A percentile compares a stretch with the other conserved stretches of the same genome.
phyloP scores from a whole-genome alignment of 257 asterid species.

The Nicotiana noctiflora region DNA sequence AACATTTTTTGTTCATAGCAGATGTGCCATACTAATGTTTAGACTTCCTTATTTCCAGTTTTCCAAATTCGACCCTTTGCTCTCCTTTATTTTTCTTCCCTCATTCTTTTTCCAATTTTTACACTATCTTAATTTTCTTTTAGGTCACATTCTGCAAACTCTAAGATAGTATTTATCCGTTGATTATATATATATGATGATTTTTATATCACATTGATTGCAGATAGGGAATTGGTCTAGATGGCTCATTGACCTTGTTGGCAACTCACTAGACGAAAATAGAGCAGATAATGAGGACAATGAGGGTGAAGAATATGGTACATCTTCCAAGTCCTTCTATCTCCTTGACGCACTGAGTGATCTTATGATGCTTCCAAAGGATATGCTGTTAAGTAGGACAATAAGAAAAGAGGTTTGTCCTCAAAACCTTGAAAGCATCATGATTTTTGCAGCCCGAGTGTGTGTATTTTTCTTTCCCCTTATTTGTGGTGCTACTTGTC shows the following conservation, averaged over 20 bases:
- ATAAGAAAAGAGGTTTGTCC: constrained; percentile 66
- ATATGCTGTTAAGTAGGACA: constrained; percentile 64
- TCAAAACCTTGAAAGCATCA: not conserved
- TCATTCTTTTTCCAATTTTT: not conserved
- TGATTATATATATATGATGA: not conserved
- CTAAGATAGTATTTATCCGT: not conserved
- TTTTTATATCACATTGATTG: constrained; percentile 7
- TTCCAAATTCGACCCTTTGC: not conserved
- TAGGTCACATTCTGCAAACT: not conserved
- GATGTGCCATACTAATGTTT: not conserved
- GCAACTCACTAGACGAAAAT: constrained; percentile 26
- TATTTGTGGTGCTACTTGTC: not conserved
- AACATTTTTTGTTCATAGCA: not conserved
- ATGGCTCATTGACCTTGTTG: constrained; percentile 71
- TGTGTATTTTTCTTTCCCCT: not conserved
- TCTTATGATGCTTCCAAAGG: constrained; percentile 88
- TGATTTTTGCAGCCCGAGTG: not conserved
- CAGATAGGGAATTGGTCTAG: constrained; percentile 91
- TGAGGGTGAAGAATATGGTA: constrained; percentile 44
- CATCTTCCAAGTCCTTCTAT: constrained; percentile 55
- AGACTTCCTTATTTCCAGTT: not conserved
- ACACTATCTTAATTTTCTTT: not conserved
- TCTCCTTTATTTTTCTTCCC: not conserved
- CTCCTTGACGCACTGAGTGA: constrained; percentile 78
- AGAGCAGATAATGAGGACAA: not conserved